Evolutionary conservation across 768 basidiomycete species (phyloP).

Genomic region (Suillus decipiens): DNA sequence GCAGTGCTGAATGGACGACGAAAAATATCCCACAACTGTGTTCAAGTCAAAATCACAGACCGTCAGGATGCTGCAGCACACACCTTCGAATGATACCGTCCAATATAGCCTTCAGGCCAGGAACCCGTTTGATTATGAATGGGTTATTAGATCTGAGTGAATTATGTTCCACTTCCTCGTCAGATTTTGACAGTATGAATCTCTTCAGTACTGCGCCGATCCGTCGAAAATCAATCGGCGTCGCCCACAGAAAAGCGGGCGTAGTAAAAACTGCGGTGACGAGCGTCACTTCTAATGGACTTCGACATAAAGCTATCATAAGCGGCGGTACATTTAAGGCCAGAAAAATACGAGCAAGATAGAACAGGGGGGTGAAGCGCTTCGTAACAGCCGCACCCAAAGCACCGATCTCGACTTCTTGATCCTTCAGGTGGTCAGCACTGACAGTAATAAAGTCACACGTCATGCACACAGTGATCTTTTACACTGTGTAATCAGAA

Average conservation of each 20-base stretch:
- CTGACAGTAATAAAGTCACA: background rate
- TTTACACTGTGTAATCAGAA: background rate
- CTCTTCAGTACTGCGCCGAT: background rate
- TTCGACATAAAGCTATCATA: background rate
- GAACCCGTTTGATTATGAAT: constrained; percentile 3
- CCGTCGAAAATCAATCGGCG: background rate
- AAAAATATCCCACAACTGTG: too few species aligned
- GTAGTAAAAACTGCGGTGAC: background rate
- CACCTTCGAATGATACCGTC: background rate
- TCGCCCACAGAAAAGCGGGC: background rate
- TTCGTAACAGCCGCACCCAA: background rate
- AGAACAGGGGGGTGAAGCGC: background rate
- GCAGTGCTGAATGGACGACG: too few species aligned
- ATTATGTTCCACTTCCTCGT: background rate
- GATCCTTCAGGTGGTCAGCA: background rate
- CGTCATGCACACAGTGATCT: background rate
- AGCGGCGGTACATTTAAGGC: background rate
- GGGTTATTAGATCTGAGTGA: background rate
- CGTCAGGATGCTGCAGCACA: background rate
- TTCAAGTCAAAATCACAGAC: background rate
- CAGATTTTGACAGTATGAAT: background rate
- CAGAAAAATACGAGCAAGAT: background rate
- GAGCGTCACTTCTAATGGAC: background rate
- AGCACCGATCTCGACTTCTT: background rate
- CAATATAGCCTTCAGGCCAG: constrained; percentile 4